These are phyloP conservation scores for Rhodotorula kratochvilovae DNA, from an alignment of 768 basidiomycete genomes.

Conservation along the genomic window DNA sequence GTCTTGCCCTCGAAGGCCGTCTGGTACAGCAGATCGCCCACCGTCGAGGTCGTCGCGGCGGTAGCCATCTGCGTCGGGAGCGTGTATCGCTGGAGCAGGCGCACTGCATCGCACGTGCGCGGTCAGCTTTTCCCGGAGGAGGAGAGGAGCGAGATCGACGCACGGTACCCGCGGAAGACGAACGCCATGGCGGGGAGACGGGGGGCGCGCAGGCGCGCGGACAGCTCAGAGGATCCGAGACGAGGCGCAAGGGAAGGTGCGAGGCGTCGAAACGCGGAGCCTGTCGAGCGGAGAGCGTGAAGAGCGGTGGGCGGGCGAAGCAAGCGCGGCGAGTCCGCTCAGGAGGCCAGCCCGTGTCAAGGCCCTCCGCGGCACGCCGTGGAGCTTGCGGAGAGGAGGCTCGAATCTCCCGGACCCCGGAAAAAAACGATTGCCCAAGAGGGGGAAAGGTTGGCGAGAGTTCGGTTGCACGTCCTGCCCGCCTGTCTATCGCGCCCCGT, in stretches of 20 bases:
- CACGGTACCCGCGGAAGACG: slow-evolving; percentile 25
- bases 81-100: slow-evolving; percentile 28
- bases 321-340: too few relatives aligned
- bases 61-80: slow-evolving; percentile 43
- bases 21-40: slow-evolving; percentile 31
- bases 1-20: slow-evolving; percentile 12
- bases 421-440: background rate
- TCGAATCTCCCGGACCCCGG: background rate
- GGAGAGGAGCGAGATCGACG: background rate
- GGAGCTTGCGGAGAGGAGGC: too few relatives aligned
- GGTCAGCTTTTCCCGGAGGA: background rate
- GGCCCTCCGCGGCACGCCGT: too few relatives aligned
- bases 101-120: background rate
- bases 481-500: too few relatives aligned
- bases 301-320: background rate
- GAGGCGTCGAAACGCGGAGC: background rate
- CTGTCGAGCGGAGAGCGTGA: background rate
- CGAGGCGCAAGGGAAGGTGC: background rate
- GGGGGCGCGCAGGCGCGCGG: background rate
- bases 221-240: background rate
- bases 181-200: slow-evolving; percentile 8
- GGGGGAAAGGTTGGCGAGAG: too few relatives aligned
- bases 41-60: background rate
- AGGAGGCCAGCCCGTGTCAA: too few relatives aligned
- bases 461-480: too few relatives aligned